Conservation (phyloP, 139 green algal genomes). For the Spirogloea muscicola region DNA sequence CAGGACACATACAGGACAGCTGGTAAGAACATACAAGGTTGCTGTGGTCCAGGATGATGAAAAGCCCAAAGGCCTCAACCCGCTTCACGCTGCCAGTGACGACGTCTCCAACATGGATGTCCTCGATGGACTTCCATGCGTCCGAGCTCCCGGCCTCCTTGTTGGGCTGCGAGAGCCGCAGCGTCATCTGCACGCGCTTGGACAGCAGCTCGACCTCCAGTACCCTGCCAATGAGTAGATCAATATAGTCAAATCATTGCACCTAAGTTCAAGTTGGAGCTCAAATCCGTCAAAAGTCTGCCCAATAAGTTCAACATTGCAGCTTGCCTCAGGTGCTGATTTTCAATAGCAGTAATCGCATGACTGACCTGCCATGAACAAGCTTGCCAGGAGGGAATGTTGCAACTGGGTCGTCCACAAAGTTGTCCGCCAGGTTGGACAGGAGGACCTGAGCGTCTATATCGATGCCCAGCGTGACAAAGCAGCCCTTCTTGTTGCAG, state of each 20-base stretch:
- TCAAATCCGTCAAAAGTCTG: too few species aligned
- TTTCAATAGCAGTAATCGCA: too few species aligned
- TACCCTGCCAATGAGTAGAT: too few species aligned
- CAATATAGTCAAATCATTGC: too few species aligned
- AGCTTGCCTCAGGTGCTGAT: too few species aligned
- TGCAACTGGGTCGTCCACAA: constrained; percentile 70
- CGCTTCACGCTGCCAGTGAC: constrained; percentile 38
- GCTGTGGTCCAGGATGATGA: constrained; percentile 69
- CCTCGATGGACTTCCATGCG: neutral
- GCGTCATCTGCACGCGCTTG: constrained; percentile 61
- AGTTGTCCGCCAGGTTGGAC: constrained; percentile 67
- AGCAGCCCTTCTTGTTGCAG: constrained; percentile 57
- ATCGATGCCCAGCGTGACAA: constrained; percentile 56
- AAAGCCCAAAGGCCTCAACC: constrained; percentile 76
- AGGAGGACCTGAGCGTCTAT: constrained; percentile 72
- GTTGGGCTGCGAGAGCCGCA: constrained; percentile 37
- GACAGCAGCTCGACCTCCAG: neutral
- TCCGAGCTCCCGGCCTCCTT: neutral
- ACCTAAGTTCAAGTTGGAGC: too few species aligned
- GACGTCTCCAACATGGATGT: constrained; percentile 16
- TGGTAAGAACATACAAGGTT: constrained; percentile 7
- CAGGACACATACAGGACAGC: too few species aligned
- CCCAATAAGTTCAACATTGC: too few species aligned
- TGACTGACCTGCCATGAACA: constrained; percentile 52
- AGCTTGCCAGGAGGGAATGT: constrained; percentile 72